Percentiles rank a stretch among this genome's conserved stretches.
phyloP scores from a whole-genome alignment of 2,329 filamentous ascomycete species.

The Pyricularia pennisetigena region DNA sequence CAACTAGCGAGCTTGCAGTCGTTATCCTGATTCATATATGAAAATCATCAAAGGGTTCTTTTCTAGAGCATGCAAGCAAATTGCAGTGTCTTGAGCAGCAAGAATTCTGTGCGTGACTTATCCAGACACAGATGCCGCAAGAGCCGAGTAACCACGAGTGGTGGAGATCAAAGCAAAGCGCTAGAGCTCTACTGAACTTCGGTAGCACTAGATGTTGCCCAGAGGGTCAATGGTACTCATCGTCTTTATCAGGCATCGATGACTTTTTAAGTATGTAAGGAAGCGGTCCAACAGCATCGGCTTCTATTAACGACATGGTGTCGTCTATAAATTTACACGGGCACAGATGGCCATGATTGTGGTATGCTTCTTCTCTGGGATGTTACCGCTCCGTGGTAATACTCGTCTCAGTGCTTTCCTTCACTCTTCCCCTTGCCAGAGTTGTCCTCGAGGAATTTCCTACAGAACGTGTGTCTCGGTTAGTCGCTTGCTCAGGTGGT shows the following conservation, averaged over 20 bases:
- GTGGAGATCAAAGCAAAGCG: neutral
- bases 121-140: neutral
- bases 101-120: neutral
- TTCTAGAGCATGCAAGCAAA: neutral
- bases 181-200: neutral
- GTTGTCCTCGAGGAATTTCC: conserved; percentile 34
- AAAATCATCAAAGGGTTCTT: neutral
- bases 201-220: neutral
- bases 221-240: neutral
- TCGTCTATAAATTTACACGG: conserved; percentile 7
- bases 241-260: neutral
- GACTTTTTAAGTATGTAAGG: neutral
- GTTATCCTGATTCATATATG: neutral
- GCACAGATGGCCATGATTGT: conserved; percentile 2
- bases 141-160: neutral
- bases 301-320: neutral
- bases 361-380: neutral
- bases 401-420: conserved; percentile 26
- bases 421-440: conserved; percentile 28
- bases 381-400: neutral
- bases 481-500: neutral
- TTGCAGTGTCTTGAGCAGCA: neutral
- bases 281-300: neutral
- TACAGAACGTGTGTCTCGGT: conserved; percentile 11
- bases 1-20: neutral